Evolutionary conservation across 2,329 filamentous ascomycete species (phyloP).

Genomic region (Aspergillus sp.): DNA sequence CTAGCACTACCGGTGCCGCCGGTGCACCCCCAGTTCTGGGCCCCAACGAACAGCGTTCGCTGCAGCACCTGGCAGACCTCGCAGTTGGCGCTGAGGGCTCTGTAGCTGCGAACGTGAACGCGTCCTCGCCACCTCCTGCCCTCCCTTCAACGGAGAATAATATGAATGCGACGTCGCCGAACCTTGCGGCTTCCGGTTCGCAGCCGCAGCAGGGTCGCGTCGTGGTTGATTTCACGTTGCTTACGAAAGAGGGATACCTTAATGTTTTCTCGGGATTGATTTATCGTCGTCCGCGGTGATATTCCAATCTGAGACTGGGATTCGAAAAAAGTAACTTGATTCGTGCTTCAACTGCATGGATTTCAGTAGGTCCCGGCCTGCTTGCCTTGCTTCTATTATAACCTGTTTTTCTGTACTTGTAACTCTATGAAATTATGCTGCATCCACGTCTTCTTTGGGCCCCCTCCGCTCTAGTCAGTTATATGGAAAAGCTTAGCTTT

Average conservation of each 20-base stretch:
- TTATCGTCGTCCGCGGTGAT: conserved; percentile 23
- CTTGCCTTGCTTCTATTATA: no score
- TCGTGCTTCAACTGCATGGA: neutral
- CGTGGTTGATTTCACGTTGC: conserved; percentile 33
- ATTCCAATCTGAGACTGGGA: neutral
- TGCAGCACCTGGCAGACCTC: conserved; percentile 37
- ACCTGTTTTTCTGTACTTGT: no score
- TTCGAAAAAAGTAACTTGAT: neutral
- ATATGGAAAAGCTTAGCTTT: no score
- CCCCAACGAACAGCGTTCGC: conserved; percentile 37
- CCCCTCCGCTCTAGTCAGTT: no score
- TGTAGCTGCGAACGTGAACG: conserved; percentile 18
- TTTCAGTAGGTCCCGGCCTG: neutral
- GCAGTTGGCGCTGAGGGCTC: conserved; percentile 37
- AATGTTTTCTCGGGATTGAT: conserved; percentile 34
- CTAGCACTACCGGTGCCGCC: neutral
- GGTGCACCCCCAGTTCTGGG: conserved; percentile 29
- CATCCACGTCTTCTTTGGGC: no score
- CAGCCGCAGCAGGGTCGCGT: conserved; percentile 24
- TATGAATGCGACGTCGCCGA: conserved; percentile 17
- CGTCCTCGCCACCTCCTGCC: conserved; percentile 21
- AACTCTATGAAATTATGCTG: no score
- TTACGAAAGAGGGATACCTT: conserved; percentile 35
- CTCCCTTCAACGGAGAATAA: conserved; percentile 18
- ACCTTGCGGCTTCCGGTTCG: conserved; percentile 18